Evolutionary conservation across 2,329 filamentous ascomycete genomes (phyloP).

Genomic region (Xylariaceae sp.): DNA sequence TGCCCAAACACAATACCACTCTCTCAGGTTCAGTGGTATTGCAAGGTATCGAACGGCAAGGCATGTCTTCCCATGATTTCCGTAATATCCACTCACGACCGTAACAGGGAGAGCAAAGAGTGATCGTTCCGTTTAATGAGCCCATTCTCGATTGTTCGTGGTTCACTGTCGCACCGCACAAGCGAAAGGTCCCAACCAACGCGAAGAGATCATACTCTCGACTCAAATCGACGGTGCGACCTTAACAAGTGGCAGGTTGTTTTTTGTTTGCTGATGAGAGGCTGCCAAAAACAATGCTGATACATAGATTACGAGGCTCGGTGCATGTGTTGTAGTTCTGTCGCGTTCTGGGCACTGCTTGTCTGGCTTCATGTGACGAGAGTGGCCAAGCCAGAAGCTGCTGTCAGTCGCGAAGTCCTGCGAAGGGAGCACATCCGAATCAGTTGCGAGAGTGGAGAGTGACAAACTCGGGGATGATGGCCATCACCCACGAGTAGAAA

Average conservation of each 20-base stretch:
- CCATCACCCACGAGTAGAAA: background rate
- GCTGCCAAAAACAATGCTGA: background rate
- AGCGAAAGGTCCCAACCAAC: conserved; percentile 2
- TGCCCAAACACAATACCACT: too few species aligned
- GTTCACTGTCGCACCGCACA: conserved; percentile 8
- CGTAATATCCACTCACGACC: background rate
- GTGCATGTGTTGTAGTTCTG: conserved; percentile 1
- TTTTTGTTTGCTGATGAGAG: background rate
- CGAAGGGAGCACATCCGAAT: background rate
- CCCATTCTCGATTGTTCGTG: background rate
- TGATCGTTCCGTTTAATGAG: background rate
- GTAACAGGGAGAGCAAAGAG: background rate
- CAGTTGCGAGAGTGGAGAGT: background rate
- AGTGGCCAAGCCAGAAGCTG: background rate
- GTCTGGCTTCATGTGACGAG: background rate
- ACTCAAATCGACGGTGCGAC: conserved; percentile 5
- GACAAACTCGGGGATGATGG: background rate
- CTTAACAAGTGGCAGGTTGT: background rate
- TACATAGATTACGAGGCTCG: background rate
- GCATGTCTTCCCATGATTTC: too few species aligned
- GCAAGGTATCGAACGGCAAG: too few species aligned
- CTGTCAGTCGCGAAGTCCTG: background rate
- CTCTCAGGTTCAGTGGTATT: too few species aligned
- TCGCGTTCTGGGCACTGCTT: background rate
- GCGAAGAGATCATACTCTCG: conserved; percentile 1